These are phyloP conservation scores for Aspergillus diversus DNA, from an alignment of 495 filamentous ascomycete species.

Conservation along the genomic window DNA sequence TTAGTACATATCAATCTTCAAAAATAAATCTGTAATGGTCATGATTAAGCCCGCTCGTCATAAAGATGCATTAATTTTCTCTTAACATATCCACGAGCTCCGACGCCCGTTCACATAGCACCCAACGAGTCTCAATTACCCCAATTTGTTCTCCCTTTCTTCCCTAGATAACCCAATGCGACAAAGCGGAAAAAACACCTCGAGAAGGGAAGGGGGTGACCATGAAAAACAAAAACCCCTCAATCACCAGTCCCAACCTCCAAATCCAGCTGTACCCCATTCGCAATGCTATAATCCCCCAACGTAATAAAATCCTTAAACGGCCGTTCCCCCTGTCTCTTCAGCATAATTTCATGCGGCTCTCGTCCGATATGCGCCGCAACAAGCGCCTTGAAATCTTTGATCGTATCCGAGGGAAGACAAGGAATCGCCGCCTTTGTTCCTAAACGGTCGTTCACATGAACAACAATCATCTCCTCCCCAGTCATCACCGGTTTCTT, in stretches of 20 bases:
- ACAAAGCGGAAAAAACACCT: too few relatives aligned
- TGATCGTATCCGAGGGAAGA: conserved; percentile 75
- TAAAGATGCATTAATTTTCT: too few relatives aligned
- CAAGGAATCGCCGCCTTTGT: conserved; percentile 91
- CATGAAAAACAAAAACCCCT: not conserved
- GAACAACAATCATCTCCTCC: conserved; percentile 88
- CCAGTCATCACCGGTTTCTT: conserved; percentile 40
- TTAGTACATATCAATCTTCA: too few relatives aligned
- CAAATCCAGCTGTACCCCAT: conserved; percentile 27
- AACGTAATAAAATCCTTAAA: conserved; percentile 88
- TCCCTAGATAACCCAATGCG: not conserved
- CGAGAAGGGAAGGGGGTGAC: too few relatives aligned
- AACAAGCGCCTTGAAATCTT: conserved; percentile 87
- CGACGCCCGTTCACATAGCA: too few relatives aligned
- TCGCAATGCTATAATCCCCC: conserved; percentile 79
- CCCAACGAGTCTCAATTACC: not conserved
- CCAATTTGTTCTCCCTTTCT: not conserved
- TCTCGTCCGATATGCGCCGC: conserved; percentile 84
- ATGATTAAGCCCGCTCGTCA: too few relatives aligned
- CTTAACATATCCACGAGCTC: too few relatives aligned
- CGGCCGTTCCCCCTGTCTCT: conserved; percentile 86
- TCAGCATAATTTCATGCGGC: conserved; percentile 87
- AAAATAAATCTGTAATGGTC: too few relatives aligned
- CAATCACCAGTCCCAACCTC: conserved; percentile 27
- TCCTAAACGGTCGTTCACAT: conserved; percentile 89